Base-by-base conservation (phyloP, 139 green algal genomes). In the Chlorella sorokiniana region DNA sequence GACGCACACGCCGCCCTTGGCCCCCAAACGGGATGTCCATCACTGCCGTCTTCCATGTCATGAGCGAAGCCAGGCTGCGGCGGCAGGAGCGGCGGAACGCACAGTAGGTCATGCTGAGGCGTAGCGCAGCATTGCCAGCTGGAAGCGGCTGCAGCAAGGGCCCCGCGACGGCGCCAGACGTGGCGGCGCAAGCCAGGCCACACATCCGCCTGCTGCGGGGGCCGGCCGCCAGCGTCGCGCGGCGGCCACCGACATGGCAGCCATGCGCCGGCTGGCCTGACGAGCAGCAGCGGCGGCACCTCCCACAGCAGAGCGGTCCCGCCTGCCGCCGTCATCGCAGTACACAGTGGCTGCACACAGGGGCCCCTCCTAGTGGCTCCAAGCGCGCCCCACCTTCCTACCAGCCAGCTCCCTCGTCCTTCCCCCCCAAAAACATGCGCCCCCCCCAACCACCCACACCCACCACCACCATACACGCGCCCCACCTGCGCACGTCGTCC, bases 41-140 rank as follows among this genome's bases (percentile, higher is more conserved):
- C 14, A 98, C 86, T 3, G 96, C 96, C 1, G 96, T 98, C 86
- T 99, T 99, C 94, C 94, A 98, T 0, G 95, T 98, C 93, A 97
- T 98, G n/a, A 98, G 88, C 4, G 77, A 89, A 18, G 89, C 89
- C 76, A 95, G 89, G 59, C 85, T 91, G 86, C 69, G 83, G 56
- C 7, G 59, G 25, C 7, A 31, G 25, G 22, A 42, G 9, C 9
- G 25, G 59, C 5, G 23, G 65, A 31, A 72, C 8, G n/a, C 3
- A 10, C 33, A 27, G 3, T 37, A n/a, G 54, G 52, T 23, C 25
- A 23, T 20, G 52, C 52, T 20, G 52, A 4, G 25, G 52, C 6
- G 52, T 23, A 54, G n/a, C n/a, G n/a, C n/a, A n/a, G n/a, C n/a
- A n/a, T n/a, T n/a, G n/a, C n/a, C n/a, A n/a, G n/a, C n/a, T n/a